Conservation (phyloP, 1,284 basidiomycete genomes). For the Ustilago hordei region DNA sequence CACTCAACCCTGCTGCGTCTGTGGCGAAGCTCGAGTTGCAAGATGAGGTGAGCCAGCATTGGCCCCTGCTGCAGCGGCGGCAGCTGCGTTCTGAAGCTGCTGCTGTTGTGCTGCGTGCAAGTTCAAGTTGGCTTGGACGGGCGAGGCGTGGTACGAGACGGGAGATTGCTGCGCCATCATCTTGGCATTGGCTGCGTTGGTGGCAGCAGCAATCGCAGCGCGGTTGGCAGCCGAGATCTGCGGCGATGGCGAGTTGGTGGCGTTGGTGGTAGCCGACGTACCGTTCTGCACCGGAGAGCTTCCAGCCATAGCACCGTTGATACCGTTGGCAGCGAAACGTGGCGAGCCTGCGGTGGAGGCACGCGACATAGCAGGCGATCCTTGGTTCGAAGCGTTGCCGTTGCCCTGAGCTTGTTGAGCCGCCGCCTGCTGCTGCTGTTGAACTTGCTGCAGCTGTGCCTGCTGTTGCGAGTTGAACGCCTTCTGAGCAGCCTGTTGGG, state of each 20-base stretch:
- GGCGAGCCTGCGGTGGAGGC: conserved; percentile 51
- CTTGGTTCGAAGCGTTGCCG: conserved; percentile 43
- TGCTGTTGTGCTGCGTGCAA: conserved; percentile 44
- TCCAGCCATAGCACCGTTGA: conserved; percentile 32
- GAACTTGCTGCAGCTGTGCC: conserved; percentile 17
- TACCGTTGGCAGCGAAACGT: conserved; percentile 44
- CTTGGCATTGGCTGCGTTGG: conserved; percentile 44
- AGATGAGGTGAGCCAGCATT: conserved; percentile 38
- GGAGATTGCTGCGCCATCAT: conserved; percentile 45
- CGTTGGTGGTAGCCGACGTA: conserved; percentile 36
- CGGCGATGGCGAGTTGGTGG: conserved; percentile 50
- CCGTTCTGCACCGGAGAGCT: conserved; percentile 44
- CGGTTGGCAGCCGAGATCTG: conserved; percentile 51
- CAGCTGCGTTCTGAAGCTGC: conserved; percentile 44
- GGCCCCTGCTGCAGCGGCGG: conserved; percentile 33
- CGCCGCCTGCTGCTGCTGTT: conserved; percentile 26
- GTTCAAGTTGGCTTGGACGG: conserved; percentile 42
- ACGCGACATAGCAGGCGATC: conserved; percentile 51
- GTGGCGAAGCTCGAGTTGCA: conserved; percentile 36
- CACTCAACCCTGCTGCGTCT: conserved; percentile 44
- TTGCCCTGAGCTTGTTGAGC: conserved; percentile 21
- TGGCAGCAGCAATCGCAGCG: conserved; percentile 46
- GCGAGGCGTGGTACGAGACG: conserved; percentile 43
- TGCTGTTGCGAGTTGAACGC: conserved; percentile 40
- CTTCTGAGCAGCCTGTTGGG: conserved; percentile 54